A percentile compares a stretch with the other conserved stretches of the same genome.
Evolutionary conservation across 1,139 yeast species (phyloP).

Genomic region (Zygoascus meyerae): DNA sequence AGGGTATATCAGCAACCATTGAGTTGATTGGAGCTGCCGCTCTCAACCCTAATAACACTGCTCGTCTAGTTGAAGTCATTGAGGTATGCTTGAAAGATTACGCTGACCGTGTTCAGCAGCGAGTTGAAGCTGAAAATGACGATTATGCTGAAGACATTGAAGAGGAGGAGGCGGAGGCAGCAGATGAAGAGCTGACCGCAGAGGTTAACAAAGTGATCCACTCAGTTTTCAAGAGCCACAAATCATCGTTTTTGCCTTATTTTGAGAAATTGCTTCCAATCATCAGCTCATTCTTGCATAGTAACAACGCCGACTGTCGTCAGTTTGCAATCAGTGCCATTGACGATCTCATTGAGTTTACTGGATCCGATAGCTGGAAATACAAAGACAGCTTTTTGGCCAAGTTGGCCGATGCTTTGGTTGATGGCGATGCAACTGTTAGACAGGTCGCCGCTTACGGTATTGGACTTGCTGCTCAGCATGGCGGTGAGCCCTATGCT

Average conservation of each 20-base stretch:
- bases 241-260: constrained; percentile 53
- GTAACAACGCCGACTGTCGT: constrained; percentile 61
- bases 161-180: constrained; percentile 77
- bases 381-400: constrained; percentile 61
- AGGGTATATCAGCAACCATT: constrained; percentile 63
- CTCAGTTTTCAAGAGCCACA: constrained; percentile 63
- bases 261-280: constrained; percentile 45
- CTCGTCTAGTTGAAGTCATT: constrained; percentile 54
- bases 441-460: constrained; percentile 87
- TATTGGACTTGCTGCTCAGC: constrained; percentile 81
- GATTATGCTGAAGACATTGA: constrained; percentile 63
- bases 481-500: constrained; percentile 59
- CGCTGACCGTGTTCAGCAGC: constrained; percentile 62
- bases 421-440: constrained; percentile 53
- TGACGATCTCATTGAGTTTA: constrained; percentile 73
- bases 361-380: constrained; percentile 61
- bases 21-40: constrained; percentile 58
- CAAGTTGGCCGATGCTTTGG: constrained; percentile 58
- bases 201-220: constrained; percentile 76
- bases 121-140: constrained; percentile 62
- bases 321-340: constrained; percentile 77
- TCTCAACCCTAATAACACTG: constrained; percentile 54
- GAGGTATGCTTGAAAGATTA: constrained; percentile 60
- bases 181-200: constrained; percentile 83
- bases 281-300: constrained; percentile 37